phyloP scores from a whole-genome alignment of 2,329 filamentous ascomycete species.

The Penicillium sp. region DNA sequence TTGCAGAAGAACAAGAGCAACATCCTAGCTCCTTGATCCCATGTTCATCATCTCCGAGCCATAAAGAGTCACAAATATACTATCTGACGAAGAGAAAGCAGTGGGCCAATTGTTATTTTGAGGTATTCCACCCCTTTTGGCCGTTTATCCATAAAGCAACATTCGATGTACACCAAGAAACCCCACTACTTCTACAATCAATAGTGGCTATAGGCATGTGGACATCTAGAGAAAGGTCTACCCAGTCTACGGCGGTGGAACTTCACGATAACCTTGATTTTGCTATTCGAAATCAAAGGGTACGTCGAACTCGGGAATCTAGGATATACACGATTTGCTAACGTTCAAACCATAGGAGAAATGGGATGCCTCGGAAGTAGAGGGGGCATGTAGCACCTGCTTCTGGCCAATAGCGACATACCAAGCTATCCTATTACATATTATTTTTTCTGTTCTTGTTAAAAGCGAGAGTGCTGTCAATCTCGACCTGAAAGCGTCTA shows the following conservation, averaged over 20 bases:
- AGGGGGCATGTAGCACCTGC: slow-evolving; percentile 3
- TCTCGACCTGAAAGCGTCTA: slow-evolving; percentile 13
- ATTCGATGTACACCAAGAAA: slow-evolving; percentile 23
- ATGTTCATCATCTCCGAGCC: not conserved
- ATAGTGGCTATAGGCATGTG: slow-evolving; percentile 30
- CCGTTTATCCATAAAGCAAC: slow-evolving; percentile 27
- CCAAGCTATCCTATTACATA: slow-evolving; percentile 31
- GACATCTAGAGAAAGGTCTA: slow-evolving; percentile 16
- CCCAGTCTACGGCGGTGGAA: slow-evolving; percentile 18
- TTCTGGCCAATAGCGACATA: slow-evolving; percentile 35
- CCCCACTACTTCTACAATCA: slow-evolving; percentile 26
- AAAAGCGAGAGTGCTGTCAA: slow-evolving; percentile 10
- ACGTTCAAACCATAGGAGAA: too few species aligned
- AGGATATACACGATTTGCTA: too few species aligned
- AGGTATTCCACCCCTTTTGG: slow-evolving; percentile 30
- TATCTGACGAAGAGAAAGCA: too few species aligned
- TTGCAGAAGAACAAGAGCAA: not conserved
- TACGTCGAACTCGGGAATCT: slow-evolving; percentile 9
- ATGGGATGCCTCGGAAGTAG: slow-evolving; percentile 15
- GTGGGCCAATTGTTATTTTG: slow-evolving; percentile 24
- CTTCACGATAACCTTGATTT: slow-evolving; percentile 24
- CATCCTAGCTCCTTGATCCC: too few species aligned
- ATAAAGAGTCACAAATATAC: not conserved
- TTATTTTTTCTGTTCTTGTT: slow-evolving; percentile 28
- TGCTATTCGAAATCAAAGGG: slow-evolving; percentile 26